phyloP scores from a whole-genome alignment of 2,329 filamentous ascomycete genomes.

The Hypoxylon sp. region DNA sequence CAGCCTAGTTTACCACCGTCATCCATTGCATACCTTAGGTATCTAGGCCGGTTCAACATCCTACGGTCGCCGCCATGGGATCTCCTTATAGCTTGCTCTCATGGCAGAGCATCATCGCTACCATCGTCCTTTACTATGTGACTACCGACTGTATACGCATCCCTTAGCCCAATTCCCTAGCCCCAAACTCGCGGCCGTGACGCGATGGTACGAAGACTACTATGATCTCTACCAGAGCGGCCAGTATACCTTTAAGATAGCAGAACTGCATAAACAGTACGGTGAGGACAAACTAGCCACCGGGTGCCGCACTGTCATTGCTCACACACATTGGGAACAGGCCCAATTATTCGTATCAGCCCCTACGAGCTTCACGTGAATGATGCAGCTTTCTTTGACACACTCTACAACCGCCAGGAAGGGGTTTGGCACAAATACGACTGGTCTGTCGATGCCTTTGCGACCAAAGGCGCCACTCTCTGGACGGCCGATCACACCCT shows the following conservation, averaged over 20 bases:
- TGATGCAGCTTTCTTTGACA: slow-evolving; percentile 23
- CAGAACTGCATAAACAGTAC: slow-evolving; percentile 18
- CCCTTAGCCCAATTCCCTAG: slow-evolving; percentile 29
- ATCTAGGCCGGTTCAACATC: neutral
- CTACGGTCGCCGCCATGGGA: slow-evolving; percentile 6
- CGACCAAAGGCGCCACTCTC: slow-evolving; percentile 5
- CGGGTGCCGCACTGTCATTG: neutral
- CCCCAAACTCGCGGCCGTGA: slow-evolving; percentile 17
- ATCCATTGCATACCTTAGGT: neutral
- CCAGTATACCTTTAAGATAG: slow-evolving; percentile 24
- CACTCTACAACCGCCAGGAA: slow-evolving; percentile 18
- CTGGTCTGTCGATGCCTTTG: slow-evolving; percentile 20
- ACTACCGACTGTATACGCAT: slow-evolving; percentile 27
- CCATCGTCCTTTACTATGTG: slow-evolving; percentile 10
- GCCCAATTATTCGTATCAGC: slow-evolving; percentile 21
- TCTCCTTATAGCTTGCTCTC: neutral
- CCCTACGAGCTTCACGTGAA: slow-evolving; percentile 26
- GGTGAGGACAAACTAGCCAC: neutral
- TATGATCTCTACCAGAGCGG: slow-evolving; percentile 16
- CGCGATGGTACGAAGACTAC: slow-evolving; percentile 21
- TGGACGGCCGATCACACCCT: slow-evolving; percentile 10
- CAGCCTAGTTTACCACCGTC: neutral
- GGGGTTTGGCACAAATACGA: slow-evolving; percentile 27
- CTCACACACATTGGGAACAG: neutral
- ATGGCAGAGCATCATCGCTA: slow-evolving; percentile 12